Percentiles rank a stretch among this genome's conserved stretches.
Evolutionary conservation across 2,329 filamentous ascomycete genomes (phyloP).

Genomic region (Penicillium sp.): DNA sequence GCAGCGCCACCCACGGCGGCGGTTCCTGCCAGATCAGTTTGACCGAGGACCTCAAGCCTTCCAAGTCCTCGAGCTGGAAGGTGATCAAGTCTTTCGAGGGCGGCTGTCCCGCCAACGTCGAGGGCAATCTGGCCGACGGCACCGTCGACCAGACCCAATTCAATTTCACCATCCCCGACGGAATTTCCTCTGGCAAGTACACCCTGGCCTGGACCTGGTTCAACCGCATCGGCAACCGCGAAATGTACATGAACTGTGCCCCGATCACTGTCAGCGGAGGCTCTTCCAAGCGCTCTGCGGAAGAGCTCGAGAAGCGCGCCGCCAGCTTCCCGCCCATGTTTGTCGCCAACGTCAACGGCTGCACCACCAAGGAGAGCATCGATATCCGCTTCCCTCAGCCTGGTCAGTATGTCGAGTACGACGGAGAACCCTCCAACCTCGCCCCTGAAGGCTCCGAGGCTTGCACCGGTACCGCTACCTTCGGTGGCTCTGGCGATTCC

Average conservation of each 20-base stretch:
- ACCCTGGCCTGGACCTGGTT: constrained; percentile 93
- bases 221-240: constrained; percentile 87
- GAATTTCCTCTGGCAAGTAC: constrained; percentile 73
- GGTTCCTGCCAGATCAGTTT: constrained; percentile 90
- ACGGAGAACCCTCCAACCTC: constrained; percentile 45
- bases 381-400: constrained; percentile 71
- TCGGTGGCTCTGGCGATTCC: constrained; percentile 34
- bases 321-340: constrained; percentile 72
- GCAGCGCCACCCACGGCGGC: constrained; percentile 80
- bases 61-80: constrained; percentile 71
- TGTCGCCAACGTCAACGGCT: constrained; percentile 69
- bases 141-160: constrained; percentile 57
- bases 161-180: constrained; percentile 69
- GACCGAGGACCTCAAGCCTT: constrained; percentile 73
- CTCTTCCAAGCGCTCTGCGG: constrained; percentile 46
- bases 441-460: constrained; percentile 29
- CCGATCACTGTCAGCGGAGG: constrained; percentile 65
- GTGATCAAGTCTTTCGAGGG: constrained; percentile 88
- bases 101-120: constrained; percentile 70
- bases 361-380: constrained; percentile 54
- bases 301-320: constrained; percentile 54
- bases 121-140: constrained; percentile 60
- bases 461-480: constrained; percentile 35
- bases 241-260: constrained; percentile 98
- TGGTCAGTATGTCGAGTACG: constrained; percentile 58